Evolutionary conservation across 129 eudicot species (phyloP).

Genomic region (Smallanthus sonchifolius): DNA sequence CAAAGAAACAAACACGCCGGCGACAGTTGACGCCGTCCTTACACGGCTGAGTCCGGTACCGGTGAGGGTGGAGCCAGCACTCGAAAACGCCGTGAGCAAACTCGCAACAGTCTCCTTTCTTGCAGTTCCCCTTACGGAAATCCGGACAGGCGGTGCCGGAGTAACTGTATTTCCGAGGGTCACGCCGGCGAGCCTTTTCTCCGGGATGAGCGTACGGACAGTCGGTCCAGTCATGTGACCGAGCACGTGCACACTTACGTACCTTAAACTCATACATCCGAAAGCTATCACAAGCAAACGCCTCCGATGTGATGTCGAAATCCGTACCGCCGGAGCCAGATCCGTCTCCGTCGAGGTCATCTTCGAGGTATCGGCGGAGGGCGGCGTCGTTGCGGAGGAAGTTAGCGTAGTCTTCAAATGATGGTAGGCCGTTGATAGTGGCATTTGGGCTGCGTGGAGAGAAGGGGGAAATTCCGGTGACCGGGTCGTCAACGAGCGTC

Average conservation of each 20-base stretch:
- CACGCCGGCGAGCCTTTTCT: conserved; percentile 83
- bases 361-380: conserved; percentile 43
- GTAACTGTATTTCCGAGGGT: conserved; percentile 56
- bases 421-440: conserved; percentile 19
- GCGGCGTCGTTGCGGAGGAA: conserved; percentile 49
- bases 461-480: conserved; percentile 34
- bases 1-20: conserved; percentile 76
- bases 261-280: conserved; percentile 81
- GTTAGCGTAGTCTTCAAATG: conserved; percentile 43
- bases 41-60: conserved; percentile 86
- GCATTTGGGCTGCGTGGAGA: conserved; percentile 35
- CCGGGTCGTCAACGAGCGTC: conserved; percentile 31
- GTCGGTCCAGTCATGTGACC: conserved; percentile 94
- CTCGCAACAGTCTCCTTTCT: conserved; percentile 74
- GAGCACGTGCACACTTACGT: conserved; percentile 57
- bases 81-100: conserved; percentile 79
- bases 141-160: conserved; percentile 91
- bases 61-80: conserved; percentile 84
- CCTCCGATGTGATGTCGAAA: conserved; percentile 35
- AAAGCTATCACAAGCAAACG: conserved; percentile 53
- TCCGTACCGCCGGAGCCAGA: conserved; percentile 5
- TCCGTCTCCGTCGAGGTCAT: conserved; percentile 20
- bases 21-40: conserved; percentile 63
- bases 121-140: conserved; percentile 68
- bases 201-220: conserved; percentile 90